These are phyloP conservation scores for Crithidia brevicula DNA, from an alignment of 208 protist species.

Conservation along the genomic window DNA sequence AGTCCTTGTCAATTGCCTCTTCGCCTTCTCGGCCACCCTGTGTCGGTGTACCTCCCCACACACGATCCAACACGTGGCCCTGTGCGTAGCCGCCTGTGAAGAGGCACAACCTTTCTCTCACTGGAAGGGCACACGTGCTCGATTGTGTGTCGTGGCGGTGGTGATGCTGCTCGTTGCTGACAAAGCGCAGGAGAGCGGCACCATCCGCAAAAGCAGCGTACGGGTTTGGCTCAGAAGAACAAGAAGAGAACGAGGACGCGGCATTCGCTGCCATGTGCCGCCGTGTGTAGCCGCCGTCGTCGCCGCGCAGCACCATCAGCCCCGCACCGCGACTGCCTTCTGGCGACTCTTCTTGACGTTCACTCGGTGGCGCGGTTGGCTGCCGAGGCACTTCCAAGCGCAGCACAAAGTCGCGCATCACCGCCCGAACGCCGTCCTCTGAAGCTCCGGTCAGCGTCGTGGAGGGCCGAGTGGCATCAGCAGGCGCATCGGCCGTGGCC, in stretches of 20 bases:
- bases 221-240: too few species aligned
- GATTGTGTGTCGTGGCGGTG: background rate
- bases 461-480: too few species aligned
- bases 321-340: slow-evolving; percentile 12
- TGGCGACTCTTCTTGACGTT: too few species aligned
- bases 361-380: too few species aligned
- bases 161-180: slow-evolving; percentile 1
- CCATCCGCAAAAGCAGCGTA: slow-evolving; percentile 22
- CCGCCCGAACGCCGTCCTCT: slow-evolving; percentile 1
- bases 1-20: background rate
- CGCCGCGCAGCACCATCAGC: slow-evolving; percentile 38
- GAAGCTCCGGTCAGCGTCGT: slow-evolving; percentile 19
- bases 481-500: slow-evolving; percentile 1
- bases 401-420: slow-evolving; percentile 19
- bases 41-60: background rate
- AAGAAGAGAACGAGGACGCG: too few species aligned
- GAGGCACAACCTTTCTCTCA: slow-evolving; percentile 3
- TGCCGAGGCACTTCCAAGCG: too few species aligned
- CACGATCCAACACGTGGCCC: slow-evolving; percentile 23
- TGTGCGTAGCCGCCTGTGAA: slow-evolving; percentile 25
- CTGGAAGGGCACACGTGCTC: too few species aligned
- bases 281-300: slow-evolving; percentile 31
- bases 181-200: slow-evolving; percentile 12
- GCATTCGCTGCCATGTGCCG: background rate
- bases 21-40: background rate